phyloP scores from a whole-genome alignment of 768 basidiomycete genomes.

The Tylopilus sp. region DNA sequence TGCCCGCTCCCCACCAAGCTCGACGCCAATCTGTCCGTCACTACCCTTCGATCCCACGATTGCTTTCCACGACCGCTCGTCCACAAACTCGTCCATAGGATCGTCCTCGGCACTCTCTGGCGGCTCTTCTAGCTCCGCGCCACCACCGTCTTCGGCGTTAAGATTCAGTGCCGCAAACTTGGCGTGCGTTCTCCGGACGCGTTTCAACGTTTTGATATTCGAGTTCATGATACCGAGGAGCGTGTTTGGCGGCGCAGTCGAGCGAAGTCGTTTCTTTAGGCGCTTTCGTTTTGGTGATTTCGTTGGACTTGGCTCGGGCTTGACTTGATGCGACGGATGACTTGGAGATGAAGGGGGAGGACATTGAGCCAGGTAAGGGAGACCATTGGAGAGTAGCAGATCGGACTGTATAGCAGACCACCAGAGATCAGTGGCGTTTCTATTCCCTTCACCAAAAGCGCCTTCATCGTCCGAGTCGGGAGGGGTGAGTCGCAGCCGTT shows the following conservation, averaged over 20 bases:
- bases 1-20: conserved; percentile 59
- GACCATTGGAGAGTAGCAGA: conserved; percentile 56
- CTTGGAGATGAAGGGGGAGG: conserved; percentile 19
- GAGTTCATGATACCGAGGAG: conserved; percentile 69
- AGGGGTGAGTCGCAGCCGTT: conserved; percentile 53
- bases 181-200: conserved; percentile 68
- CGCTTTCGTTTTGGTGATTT: conserved; percentile 21
- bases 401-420: conserved; percentile 71
- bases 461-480: conserved; percentile 36
- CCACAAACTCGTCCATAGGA: conserved; percentile 35
- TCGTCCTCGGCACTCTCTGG: conserved; percentile 34
- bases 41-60: conserved; percentile 18
- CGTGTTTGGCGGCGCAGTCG: conserved; percentile 36
- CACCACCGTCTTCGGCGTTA: conserved; percentile 34
- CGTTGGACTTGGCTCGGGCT: conserved; percentile 8
- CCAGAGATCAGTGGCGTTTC: conserved; percentile 58
- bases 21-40: conserved; percentile 33
- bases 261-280: conserved; percentile 19
- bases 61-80: conserved; percentile 60
- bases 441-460: conserved; percentile 30
- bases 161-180: conserved; percentile 59
- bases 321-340: conserved; percentile 7
- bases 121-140: conserved; percentile 32
- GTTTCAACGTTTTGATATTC: conserved; percentile 72
- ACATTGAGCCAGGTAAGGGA: conserved; percentile 48